These are phyloP conservation scores for Rhododendron williamsianum DNA, from an alignment of 148 eudicot species.

Conservation along the genomic window DNA sequence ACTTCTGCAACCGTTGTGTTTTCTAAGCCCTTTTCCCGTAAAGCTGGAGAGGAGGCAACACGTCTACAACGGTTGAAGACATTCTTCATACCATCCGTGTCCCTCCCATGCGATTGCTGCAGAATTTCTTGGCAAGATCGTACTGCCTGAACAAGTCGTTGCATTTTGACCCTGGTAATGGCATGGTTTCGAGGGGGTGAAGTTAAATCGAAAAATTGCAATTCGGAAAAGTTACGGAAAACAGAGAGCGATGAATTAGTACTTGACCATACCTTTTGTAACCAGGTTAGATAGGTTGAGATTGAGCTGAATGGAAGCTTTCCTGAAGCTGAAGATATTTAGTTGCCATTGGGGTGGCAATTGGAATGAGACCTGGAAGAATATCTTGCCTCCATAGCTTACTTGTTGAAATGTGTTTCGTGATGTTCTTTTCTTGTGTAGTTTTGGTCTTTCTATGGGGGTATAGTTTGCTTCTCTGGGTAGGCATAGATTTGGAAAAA, in stretches of 20 bases:
- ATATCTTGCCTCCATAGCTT: slow-evolving; percentile 18
- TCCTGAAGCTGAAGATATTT: slow-evolving; percentile 9
- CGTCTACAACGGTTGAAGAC: slow-evolving; percentile 30
- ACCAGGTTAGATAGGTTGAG: slow-evolving; percentile 9
- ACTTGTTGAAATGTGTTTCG: slow-evolving; percentile 5
- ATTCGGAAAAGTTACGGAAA: background rate
- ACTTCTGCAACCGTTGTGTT: slow-evolving; percentile 71
- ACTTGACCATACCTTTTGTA: background rate
- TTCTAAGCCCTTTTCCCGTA: slow-evolving; percentile 48
- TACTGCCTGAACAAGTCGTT: slow-evolving; percentile 38
- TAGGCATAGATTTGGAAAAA: background rate
- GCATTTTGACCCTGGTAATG: slow-evolving; percentile 41
- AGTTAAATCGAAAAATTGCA: background rate
- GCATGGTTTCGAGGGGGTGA: background rate
- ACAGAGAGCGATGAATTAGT: background rate
- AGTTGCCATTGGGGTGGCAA: background rate
- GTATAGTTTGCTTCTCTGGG: background rate
- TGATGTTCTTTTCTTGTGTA: slow-evolving; percentile 15
- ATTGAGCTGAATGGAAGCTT: background rate
- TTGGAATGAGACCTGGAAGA: background rate
- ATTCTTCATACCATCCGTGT: slow-evolving; percentile 22
- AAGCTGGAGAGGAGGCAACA: slow-evolving; percentile 31
- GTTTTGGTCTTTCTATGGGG: background rate
- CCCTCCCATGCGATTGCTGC: slow-evolving; percentile 18
- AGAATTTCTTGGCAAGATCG: slow-evolving; percentile 45